Conservation (phyloP, 2,329 filamentous ascomycete species). For the Fusarium stilboides region DNA sequence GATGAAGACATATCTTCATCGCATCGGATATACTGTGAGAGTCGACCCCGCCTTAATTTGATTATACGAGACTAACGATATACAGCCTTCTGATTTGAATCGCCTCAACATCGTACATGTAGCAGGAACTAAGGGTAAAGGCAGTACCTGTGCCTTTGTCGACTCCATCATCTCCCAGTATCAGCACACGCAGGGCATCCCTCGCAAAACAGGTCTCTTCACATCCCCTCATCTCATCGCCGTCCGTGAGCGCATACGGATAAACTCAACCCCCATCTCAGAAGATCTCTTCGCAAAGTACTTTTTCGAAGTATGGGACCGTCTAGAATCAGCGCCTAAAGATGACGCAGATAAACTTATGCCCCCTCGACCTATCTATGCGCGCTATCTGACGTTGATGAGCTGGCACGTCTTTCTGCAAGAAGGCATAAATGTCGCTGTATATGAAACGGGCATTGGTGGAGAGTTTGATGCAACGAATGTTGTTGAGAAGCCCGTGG, state of each 20-base stretch:
- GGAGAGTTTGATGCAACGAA: constrained; percentile 80
- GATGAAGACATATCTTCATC: constrained; percentile 83
- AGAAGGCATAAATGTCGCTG: constrained; percentile 73
- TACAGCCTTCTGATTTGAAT: constrained; percentile 65
- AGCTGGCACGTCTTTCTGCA: constrained; percentile 76
- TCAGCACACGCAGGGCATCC: constrained; percentile 53
- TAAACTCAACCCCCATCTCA: constrained; percentile 71
- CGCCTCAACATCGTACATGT: constrained; percentile 79
- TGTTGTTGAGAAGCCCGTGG: constrained; percentile 70
- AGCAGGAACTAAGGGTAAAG: constrained; percentile 84
- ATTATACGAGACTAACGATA: constrained; percentile 3
- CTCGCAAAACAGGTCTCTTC: constrained; percentile 72
- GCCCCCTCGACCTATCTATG: constrained; percentile 68
- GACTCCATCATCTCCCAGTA: constrained; percentile 73
- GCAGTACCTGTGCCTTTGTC: constrained; percentile 78
- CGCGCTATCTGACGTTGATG: constrained; percentile 76
- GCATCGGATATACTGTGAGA: constrained; percentile 80
- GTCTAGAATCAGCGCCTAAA: constrained; percentile 58
- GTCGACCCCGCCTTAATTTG: background rate
- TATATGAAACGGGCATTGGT: constrained; percentile 78
- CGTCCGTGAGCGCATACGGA: constrained; percentile 77
- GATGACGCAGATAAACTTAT: constrained; percentile 54
- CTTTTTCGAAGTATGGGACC: constrained; percentile 79
- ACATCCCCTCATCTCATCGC: constrained; percentile 79
- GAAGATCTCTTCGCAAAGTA: constrained; percentile 73